Percentiles rank a stretch among this genome's conserved stretches.
Conservation (phyloP, 73 alveolate species). For the Paraurostyla sp. region DNA sequence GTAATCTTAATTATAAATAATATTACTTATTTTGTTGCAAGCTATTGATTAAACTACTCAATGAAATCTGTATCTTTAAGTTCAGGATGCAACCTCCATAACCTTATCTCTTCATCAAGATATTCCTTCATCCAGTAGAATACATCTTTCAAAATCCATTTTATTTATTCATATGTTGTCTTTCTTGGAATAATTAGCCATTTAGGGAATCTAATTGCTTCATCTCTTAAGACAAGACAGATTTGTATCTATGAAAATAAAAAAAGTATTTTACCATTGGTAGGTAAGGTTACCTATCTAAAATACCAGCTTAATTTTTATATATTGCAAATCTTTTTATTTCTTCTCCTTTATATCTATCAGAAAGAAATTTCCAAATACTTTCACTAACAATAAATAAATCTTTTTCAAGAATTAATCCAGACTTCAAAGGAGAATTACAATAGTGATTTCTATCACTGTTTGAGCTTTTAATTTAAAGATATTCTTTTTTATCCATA, state of each 20-base stretch:
- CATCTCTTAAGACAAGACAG: conserved; percentile 56
- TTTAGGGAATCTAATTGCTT: conserved; percentile 56
- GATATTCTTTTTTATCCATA: conserved; percentile 63
- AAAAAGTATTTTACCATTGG: conserved; percentile 26
- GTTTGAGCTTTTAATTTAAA: background rate
- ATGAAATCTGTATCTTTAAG: conserved; percentile 35
- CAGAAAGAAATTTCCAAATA: conserved; percentile 50
- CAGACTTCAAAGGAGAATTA: conserved; percentile 56
- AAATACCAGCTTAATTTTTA: background rate
- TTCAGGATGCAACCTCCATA: conserved; percentile 55
- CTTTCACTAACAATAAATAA: conserved; percentile 28
- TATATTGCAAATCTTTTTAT: conserved; percentile 57
- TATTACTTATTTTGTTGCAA: conserved; percentile 28
- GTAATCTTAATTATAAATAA: background rate
- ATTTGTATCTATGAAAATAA: conserved; percentile 30
- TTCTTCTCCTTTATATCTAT: conserved; percentile 53
- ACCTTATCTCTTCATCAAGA: conserved; percentile 57
- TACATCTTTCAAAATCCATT: conserved; percentile 39
- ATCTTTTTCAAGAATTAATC: conserved; percentile 46
- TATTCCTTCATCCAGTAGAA: conserved; percentile 45
- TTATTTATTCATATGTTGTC: conserved; percentile 41
- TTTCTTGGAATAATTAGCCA: conserved; percentile 49
- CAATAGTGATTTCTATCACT: background rate
- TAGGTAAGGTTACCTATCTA: conserved; percentile 37
- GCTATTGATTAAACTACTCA: conserved; percentile 7